A percentile compares a stretch with the other conserved stretches of the same genome.
These are phyloP conservation scores for Colletotrichum paranaense DNA, from an alignment of 2,329 filamentous ascomycete genomes.

Conservation along the genomic window DNA sequence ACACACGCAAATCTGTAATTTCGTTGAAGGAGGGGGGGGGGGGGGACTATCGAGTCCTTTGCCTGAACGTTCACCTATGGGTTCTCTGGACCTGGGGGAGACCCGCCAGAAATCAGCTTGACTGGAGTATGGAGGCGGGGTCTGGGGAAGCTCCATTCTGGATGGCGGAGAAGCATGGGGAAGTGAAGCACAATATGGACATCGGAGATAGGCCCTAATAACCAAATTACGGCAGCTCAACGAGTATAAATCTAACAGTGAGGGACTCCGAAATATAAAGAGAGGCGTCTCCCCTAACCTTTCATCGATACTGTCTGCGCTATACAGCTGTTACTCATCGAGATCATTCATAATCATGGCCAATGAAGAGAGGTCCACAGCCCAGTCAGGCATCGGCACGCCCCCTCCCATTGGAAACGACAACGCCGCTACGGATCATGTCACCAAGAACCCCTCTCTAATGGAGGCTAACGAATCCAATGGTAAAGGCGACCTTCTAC, in stretches of 20 bases:
- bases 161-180: slow-evolving; percentile 9
- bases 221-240: too few relatives aligned
- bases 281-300: neutral
- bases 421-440: neutral
- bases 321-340: neutral
- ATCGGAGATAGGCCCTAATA: too few relatives aligned
- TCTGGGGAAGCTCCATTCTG: slow-evolving; percentile 16
- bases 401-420: too few relatives aligned
- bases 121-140: slow-evolving; percentile 15
- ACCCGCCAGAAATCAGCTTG: neutral
- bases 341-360: slow-evolving; percentile 3
- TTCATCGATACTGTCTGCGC: neutral
- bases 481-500: neutral
- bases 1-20: too few relatives aligned
- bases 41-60: too few relatives aligned
- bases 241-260: too few relatives aligned
- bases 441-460: slow-evolving; percentile 9
- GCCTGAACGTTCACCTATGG: neutral
- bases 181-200: neutral
- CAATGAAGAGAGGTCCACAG: slow-evolving; percentile 14
- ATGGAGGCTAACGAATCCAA: slow-evolving; percentile 20
- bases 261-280: neutral
- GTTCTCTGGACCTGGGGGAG: neutral
- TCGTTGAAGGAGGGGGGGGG: too few relatives aligned
- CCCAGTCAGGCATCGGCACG: neutral